phyloP scores from a whole-genome alignment of 164 flowering plant genomes.

The Nymphaea colorata region DNA sequence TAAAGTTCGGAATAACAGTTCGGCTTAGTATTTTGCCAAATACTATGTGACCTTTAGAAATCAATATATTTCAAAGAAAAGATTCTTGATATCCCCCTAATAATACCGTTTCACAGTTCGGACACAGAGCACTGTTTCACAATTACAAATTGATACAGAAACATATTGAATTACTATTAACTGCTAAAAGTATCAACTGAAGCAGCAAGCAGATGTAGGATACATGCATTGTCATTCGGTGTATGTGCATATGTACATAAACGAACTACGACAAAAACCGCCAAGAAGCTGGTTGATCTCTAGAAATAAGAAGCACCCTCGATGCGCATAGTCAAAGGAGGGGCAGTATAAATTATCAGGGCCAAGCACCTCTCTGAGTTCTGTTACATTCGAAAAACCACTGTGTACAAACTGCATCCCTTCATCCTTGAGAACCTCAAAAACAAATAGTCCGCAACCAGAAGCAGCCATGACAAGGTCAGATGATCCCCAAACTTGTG shows the following conservation, averaged over 20 bases:
- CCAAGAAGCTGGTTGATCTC: slow-evolving; percentile 90
- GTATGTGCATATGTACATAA: neutral
- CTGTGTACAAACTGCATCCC: slow-evolving; percentile 11
- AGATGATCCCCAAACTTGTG: slow-evolving; percentile 97
- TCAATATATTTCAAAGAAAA: too few species aligned
- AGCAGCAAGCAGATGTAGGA: too few species aligned
- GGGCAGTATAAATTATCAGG: slow-evolving; percentile 57
- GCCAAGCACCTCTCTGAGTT: slow-evolving; percentile 49
- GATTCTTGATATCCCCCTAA: too few species aligned
- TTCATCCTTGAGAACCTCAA: slow-evolving; percentile 52
- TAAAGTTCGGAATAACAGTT: too few species aligned
- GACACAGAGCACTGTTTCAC: too few species aligned
- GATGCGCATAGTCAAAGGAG: slow-evolving; percentile 76
- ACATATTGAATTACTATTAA: too few species aligned
- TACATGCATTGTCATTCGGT: too few species aligned
- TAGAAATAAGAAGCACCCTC: slow-evolving; percentile 72
- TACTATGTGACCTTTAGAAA: too few species aligned
- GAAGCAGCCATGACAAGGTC: slow-evolving; percentile 63
- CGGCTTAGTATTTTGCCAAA: too few species aligned
- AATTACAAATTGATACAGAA: too few species aligned
- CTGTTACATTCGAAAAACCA: slow-evolving; percentile 18
- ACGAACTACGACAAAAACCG: slow-evolving; percentile 34
- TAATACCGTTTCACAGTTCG: too few species aligned
- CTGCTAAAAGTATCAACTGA: too few species aligned
- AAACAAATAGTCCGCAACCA: slow-evolving; percentile 67